phyloP scores from a whole-genome alignment of 352 stramenopile genomes.

The Plasmopara viticola region DNA sequence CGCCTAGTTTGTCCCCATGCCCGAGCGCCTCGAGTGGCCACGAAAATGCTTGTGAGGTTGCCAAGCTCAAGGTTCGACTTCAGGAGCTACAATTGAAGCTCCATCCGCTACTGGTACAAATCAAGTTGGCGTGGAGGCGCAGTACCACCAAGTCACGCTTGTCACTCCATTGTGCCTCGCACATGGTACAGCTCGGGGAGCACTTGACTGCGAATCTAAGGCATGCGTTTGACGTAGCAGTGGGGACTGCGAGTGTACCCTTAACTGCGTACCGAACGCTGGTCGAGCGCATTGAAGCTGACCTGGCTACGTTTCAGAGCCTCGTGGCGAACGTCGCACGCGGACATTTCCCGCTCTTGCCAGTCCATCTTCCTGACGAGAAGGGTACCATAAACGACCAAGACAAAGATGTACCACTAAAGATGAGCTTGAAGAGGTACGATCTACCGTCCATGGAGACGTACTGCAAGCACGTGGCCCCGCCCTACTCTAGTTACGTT shows the following conservation, averaged over 20 bases:
- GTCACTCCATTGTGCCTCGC: background rate
- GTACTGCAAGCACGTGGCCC: conserved; percentile 53
- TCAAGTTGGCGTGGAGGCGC: conserved; percentile 60
- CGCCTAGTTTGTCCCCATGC: conserved; percentile 15
- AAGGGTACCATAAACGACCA: too few relatives aligned
- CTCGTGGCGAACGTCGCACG: conserved; percentile 28
- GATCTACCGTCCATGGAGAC: conserved; percentile 69
- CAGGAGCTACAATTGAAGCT: conserved; percentile 39
- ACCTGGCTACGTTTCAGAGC: conserved; percentile 34
- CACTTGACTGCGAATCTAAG: conserved; percentile 30
- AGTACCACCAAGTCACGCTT: conserved; percentile 25
- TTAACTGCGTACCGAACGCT: conserved; percentile 45
- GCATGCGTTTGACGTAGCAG: conserved; percentile 35
- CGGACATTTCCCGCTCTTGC: conserved; percentile 10
- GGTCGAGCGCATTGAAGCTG: conserved; percentile 31
- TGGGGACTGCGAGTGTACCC: conserved; percentile 17
- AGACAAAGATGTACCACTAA: too few relatives aligned
- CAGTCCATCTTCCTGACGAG: background rate
- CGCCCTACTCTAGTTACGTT: conserved; percentile 57
- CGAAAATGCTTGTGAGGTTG: conserved; percentile 37
- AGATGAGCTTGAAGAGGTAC: background rate
- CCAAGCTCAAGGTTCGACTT: conserved; percentile 54
- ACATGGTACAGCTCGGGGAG: conserved; percentile 44
- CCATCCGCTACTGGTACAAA: conserved; percentile 34
- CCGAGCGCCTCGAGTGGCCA: conserved; percentile 11